A percentile compares a stretch with the other conserved stretches of the same genome.
These are phyloP conservation scores for Didymella arachidicola DNA, from an alignment of 2,329 filamentous ascomycete species.

Conservation along the genomic window DNA sequence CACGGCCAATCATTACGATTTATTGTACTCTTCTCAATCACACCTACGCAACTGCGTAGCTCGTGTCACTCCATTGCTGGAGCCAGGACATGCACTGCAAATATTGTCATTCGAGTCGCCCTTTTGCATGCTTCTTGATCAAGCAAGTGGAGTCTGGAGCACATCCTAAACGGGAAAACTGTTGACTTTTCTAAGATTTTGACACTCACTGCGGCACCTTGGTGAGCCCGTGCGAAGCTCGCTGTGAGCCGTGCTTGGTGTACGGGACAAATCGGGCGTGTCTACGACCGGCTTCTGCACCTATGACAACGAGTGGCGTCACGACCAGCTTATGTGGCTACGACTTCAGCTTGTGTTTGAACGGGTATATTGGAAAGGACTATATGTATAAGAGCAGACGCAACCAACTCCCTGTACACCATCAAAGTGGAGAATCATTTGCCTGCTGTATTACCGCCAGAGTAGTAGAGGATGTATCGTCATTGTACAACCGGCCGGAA, in stretches of 20 bases:
- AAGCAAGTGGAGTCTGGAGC: not conserved
- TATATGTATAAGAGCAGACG: constrained; percentile 18
- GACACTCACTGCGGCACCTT: not conserved
- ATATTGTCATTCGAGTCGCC: constrained; percentile 1
- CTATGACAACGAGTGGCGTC: not conserved
- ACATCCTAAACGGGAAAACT: not conserved
- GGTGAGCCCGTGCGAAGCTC: no score
- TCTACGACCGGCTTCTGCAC: not conserved
- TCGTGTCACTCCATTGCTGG: constrained; percentile 5
- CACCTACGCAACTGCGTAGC: not conserved
- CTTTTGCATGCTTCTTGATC: not conserved
- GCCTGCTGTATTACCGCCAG: constrained; percentile 22
- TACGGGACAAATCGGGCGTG: not conserved
- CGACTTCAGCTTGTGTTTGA: not conserved
- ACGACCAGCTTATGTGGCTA: no score
- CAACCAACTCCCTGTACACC: constrained; percentile 3
- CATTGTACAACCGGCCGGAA: constrained; percentile 1
- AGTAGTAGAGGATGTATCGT: constrained; percentile 11
- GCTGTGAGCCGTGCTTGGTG: not conserved
- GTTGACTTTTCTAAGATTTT: not conserved
- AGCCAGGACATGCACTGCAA: constrained; percentile 15
- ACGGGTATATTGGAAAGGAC: constrained; percentile 20
- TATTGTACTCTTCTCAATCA: constrained; percentile 5
- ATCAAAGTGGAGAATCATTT: constrained; percentile 25
- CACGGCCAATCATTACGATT: constrained; percentile 6